Base-by-base conservation (phyloP, 179 eudicot species). In the Amaranthus tricolor region DNA sequence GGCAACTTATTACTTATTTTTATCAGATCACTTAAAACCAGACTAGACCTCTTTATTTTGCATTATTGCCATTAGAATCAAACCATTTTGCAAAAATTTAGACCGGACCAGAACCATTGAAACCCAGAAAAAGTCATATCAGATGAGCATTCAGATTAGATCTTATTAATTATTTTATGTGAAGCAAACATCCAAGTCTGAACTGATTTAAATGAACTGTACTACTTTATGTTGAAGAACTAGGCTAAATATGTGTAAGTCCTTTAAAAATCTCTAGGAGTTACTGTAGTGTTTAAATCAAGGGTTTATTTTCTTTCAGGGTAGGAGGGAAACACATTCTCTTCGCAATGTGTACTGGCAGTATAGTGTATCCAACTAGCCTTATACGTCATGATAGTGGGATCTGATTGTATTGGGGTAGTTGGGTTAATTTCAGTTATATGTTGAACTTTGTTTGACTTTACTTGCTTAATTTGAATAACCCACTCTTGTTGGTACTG, bases 401-500 rank as follows among this genome's bases (percentile, higher is more conserved):
- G 56, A 57, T 9, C 20, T 59, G 71, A 10, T 64, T 58, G 62
- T 43, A 71, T 51, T 51, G 60, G 48, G 48, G 44, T 66, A 20
- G 62, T 73, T 44, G 62, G 59, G 48, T 58, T 68, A 59, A 60
- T 57, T 47, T 13, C 77, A 16, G 1, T 21, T 21, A 68, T 11
- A 48, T 62, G 61, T 48, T 6, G 74, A 53, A 62, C 13, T 70
- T 51, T 56, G 17, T 44, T 12, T 12, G 5, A 20, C 31, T 68
- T 16, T 50, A 64, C 49, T 57, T 50, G 73, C 73, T n/a, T 49
- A 45, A 66, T 66, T 68, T 12, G 20, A 12, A 21, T 58, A 17
- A 48, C 56, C 45, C 54, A 5, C 16, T 70, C 52, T 57, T 71
- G 71, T 70, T 45, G 66, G 66, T 77, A 54, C 55, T 68, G 48